Evolutionary conservation across 176 grass and related monocot genomes (phyloP), one percentile per base, ranked within the genome.

Genomic region (Cenchrus purpureus): DNA sequence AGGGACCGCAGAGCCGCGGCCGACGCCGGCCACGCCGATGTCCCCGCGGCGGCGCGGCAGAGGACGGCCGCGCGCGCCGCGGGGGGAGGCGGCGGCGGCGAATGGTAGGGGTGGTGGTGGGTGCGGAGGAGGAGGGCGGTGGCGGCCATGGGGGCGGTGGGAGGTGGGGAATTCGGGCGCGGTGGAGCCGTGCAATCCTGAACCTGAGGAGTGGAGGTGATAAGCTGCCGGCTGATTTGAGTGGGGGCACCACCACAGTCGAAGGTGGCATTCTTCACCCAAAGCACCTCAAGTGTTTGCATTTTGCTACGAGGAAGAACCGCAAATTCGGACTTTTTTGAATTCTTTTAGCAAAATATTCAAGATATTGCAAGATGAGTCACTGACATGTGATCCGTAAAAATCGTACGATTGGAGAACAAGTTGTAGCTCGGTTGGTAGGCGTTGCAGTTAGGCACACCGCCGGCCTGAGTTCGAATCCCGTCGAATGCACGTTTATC

Each of bases 1-100:
- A 90, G 68, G 10, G 84, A 86, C 50, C 89, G 89, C 74, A 90
- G 84, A 74, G 79, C 84, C 71, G 63, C 88, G 6, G 78, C 69
- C 0, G 87, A 34, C 12, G 86, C 61, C 59, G 75, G 54, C 42
- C 54, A 42, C 1, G 74, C 66, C 51, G 59, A 61, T 9, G 58
- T 74, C 22, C 71, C 32, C 34, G 83, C 55, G 25, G 67, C 64
- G 50, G 88, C 88, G 28, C 88, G 67, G 79, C 88, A 83, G 17
- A 73, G 10, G 51, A 82, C 52, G 13, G 59, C 0, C 2, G 67
- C 40, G 5, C 84, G 67, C 17, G 74, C 13, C 49, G 50, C 13
- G 22, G 7, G 73, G 19, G 4, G 68, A 5, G 71, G 51, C 13
- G 56, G 43, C 10, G 65, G 17, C 1, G 48, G 78, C 37, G 44